phyloP scores from a whole-genome alignment of 2,329 filamentous ascomycete genomes.

The Fusarium sp. region DNA sequence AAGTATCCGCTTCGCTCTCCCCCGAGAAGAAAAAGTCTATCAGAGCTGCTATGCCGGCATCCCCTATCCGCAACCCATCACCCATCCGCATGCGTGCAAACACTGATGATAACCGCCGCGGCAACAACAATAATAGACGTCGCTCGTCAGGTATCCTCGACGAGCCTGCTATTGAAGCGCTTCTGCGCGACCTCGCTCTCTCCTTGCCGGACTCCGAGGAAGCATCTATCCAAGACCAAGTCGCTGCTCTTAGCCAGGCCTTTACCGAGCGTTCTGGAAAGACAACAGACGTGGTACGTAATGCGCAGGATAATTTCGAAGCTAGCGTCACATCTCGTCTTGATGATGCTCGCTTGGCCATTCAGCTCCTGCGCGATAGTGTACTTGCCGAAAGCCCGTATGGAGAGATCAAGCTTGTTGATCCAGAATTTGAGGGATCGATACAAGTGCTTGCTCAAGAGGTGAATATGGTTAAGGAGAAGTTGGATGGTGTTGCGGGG shows the following conservation, averaged over 20 bases:
- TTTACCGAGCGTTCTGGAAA: slow-evolving; percentile 59
- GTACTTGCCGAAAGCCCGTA: slow-evolving; percentile 67
- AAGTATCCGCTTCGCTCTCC: slow-evolving; percentile 54
- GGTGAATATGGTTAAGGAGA: slow-evolving; percentile 57
- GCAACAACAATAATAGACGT: slow-evolving; percentile 41
- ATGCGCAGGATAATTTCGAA: slow-evolving; percentile 67
- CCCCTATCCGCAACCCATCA: slow-evolving; percentile 55
- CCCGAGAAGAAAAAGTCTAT: slow-evolving; percentile 44
- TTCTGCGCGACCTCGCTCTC: slow-evolving; percentile 64
- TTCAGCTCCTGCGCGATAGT: slow-evolving; percentile 65
- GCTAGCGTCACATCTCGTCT: slow-evolving; percentile 57
- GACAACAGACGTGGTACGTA: slow-evolving; percentile 59
- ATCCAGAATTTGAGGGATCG: slow-evolving; percentile 66
- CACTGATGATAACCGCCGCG: slow-evolving; percentile 34
- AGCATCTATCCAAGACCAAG: slow-evolving; percentile 42
- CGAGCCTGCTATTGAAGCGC: slow-evolving; percentile 59
- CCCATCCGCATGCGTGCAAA: slow-evolving; percentile 54
- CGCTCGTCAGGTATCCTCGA: slow-evolving; percentile 57
- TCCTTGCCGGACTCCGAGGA: slow-evolving; percentile 55
- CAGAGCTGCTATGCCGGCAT: slow-evolving; percentile 49
- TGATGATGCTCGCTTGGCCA: slow-evolving; percentile 61
- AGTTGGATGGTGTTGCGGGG: slow-evolving; percentile 57
- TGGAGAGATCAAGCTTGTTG: slow-evolving; percentile 62
- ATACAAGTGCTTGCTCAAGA: slow-evolving; percentile 63
- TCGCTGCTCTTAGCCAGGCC: slow-evolving; percentile 53